phyloP scores from a whole-genome alignment of 2,329 filamentous ascomycete species.

The Torrubiella hemipterigena region DNA sequence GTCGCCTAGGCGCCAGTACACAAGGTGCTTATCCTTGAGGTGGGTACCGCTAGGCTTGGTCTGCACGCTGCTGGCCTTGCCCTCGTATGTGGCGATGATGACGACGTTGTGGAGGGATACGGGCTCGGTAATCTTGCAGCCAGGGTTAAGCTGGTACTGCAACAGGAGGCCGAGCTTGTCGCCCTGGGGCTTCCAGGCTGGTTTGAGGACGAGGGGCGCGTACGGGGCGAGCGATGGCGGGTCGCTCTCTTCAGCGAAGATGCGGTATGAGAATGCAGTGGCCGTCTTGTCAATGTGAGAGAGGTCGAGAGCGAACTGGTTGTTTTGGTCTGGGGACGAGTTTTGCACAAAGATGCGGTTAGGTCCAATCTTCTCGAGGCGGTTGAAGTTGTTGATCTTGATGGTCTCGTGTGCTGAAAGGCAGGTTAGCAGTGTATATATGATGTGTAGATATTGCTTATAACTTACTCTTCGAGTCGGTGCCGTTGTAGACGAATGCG shows the following conservation, averaged over 20 bases:
- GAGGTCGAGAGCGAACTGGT: slow-evolving; percentile 70
- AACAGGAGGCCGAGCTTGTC: slow-evolving; percentile 80
- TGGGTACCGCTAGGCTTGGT: slow-evolving; percentile 74
- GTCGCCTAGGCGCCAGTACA: slow-evolving; percentile 73
- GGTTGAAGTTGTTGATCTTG: slow-evolving; percentile 74
- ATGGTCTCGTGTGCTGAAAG: slow-evolving; percentile 50
- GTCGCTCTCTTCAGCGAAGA: slow-evolving; percentile 57
- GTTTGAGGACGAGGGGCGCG: slow-evolving; percentile 61
- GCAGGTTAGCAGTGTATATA: slow-evolving; percentile 3
- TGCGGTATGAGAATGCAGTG: slow-evolving; percentile 85
- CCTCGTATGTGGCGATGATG: slow-evolving; percentile 60
- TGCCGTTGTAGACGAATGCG: slow-evolving; percentile 66
- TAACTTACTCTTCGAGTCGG: slow-evolving; percentile 34
- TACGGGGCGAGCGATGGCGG: slow-evolving; percentile 33
- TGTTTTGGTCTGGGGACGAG: slow-evolving; percentile 48
- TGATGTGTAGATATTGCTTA: slow-evolving; percentile 4
- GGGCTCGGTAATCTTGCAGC: slow-evolving; percentile 32
- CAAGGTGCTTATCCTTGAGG: slow-evolving; percentile 60
- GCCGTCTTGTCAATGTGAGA: slow-evolving; percentile 60
- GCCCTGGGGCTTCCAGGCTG: slow-evolving; percentile 72
- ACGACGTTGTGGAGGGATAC: slow-evolving; percentile 57
- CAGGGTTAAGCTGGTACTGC: slow-evolving; percentile 72
- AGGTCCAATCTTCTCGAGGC: slow-evolving; percentile 84
- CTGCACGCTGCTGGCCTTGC: slow-evolving; percentile 55
- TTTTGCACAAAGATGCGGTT: slow-evolving; percentile 85